These are phyloP conservation scores for Goniomonas avonlea DNA, from an alignment of 78 protist genomes.

Conservation along the genomic window DNA sequence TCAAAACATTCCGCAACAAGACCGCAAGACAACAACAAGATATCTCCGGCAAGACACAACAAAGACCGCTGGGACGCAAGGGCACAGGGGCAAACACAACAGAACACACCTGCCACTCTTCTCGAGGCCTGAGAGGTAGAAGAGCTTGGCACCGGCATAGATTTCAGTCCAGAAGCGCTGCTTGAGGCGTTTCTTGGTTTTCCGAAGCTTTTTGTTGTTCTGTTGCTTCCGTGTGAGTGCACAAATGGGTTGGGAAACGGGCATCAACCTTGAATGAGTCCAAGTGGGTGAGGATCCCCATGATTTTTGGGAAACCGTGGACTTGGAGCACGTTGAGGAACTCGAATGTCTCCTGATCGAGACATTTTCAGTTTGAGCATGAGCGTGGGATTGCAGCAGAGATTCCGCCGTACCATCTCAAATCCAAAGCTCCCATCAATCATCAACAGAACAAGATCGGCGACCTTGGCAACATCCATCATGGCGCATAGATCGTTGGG, in stretches of 20 bases:
- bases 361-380: no score
- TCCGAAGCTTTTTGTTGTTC: slow-evolving; percentile 64
- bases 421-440: slow-evolving; percentile 93
- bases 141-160: slow-evolving; percentile 93
- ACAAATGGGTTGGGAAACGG: no score
- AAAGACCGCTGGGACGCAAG: no score
- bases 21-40: no score
- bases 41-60: no score
- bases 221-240: no score
- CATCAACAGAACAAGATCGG: slow-evolving; percentile 89
- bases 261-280: slow-evolving; percentile 79
- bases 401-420: slow-evolving; percentile 72
- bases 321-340: slow-evolving; percentile 89
- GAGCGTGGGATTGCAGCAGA: no score
- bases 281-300: slow-evolving; percentile 96
- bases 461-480: slow-evolving; percentile 94
- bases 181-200: slow-evolving; percentile 76
- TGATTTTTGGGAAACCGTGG: slow-evolving; percentile 94
- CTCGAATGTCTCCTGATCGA: slow-evolving; percentile 96
- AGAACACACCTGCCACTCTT: slow-evolving; percentile 36
- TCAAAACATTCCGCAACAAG: no score
- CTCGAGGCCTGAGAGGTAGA: slow-evolving; percentile 82
- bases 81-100: neutral
- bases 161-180: slow-evolving; percentile 93
- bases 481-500: slow-evolving; percentile 89